A percentile compares a stretch with the other conserved stretches of the same genome.
phyloP scores from a whole-genome alignment of 345 rosid species.

The Psidium guajava region DNA sequence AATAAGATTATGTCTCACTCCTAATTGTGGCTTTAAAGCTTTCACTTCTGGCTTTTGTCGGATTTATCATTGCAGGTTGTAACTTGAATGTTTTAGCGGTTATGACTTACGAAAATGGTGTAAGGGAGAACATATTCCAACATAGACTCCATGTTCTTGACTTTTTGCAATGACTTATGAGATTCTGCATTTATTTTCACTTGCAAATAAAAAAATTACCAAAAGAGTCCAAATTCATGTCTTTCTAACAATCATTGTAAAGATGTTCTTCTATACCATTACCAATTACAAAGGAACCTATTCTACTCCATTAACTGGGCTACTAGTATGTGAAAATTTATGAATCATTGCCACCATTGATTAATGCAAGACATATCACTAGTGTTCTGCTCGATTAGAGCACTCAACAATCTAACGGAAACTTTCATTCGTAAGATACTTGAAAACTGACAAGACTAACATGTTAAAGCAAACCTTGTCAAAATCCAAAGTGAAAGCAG shows the following conservation, averaged over 20 bases:
- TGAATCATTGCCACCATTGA: not conserved
- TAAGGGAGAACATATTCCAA: not conserved
- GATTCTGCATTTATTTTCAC: not conserved
- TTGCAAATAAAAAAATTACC: not conserved
- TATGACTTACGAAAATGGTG: not conserved
- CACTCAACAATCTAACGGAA: not conserved
- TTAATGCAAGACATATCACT: not conserved
- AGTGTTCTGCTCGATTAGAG: not conserved
- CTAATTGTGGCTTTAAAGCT: not conserved
- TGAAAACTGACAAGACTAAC: not conserved
- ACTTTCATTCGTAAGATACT: not conserved
- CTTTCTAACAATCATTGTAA: not conserved
- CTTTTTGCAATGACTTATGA: not conserved
- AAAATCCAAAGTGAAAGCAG: constrained; percentile 73
- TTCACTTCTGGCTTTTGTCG: not conserved
- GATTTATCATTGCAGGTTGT: not conserved
- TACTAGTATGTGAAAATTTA: not conserved
- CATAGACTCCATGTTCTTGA: not conserved
- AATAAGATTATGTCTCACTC: not conserved
- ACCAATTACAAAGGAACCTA: not conserved
- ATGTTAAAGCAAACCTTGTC: constrained; percentile 54
- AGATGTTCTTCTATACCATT: no score
- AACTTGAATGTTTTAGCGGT: not conserved
- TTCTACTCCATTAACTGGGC: not conserved
- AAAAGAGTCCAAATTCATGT: not conserved